Base-by-base conservation (phyloP, 371 early-diverging fungal genomes). In the Syncephalis fuscata region DNA sequence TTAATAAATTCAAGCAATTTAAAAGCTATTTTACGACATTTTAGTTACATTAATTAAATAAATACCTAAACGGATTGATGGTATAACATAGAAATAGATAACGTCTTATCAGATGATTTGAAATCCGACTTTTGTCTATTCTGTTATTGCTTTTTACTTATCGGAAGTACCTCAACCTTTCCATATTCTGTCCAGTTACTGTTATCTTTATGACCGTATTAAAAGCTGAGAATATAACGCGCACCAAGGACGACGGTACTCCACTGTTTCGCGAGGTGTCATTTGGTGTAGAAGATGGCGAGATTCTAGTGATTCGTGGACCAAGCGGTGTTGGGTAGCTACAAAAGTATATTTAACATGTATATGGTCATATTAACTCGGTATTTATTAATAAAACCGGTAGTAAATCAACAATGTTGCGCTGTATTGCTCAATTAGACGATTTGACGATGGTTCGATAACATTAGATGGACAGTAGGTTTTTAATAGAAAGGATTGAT, bases 361-460 rank as follows among this genome's bases (percentile, higher is more conserved):
- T 24, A 43, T 7, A 16, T 16, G 21, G 32, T 25, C 20, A 15
- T 4, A 9, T 8, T 3, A 19, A 47, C 36, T 32, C 17, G 22
- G n/a, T 48, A 26, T 21, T n/a, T 39, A 1, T 36, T 20, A 37
- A 22, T 2, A 70, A 77, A 16, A 62, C 44, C n/a, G 10, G 44
- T 61, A 80, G 88, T 22, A 88, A 91, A 58, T 82, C 88, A 1
- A 91, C 92, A 0, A 61, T 91, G 3, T 68, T 91, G 26, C 82
- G 82, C 56, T 85, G 85, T 53, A 61, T 91, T 42, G 81, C 88
- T 9, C 78, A 87, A 49, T 68, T 86, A 15, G 64, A 76, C 2
- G 63, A 74, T 2, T 72, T 51, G 74, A 82, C 15, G 60, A 66
- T 25, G 88, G 88, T 0, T 46, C 54, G 8, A 59, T 75, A 21